Base-by-base conservation (phyloP, 805 yeast species). In the Candida morakotiae region DNA sequence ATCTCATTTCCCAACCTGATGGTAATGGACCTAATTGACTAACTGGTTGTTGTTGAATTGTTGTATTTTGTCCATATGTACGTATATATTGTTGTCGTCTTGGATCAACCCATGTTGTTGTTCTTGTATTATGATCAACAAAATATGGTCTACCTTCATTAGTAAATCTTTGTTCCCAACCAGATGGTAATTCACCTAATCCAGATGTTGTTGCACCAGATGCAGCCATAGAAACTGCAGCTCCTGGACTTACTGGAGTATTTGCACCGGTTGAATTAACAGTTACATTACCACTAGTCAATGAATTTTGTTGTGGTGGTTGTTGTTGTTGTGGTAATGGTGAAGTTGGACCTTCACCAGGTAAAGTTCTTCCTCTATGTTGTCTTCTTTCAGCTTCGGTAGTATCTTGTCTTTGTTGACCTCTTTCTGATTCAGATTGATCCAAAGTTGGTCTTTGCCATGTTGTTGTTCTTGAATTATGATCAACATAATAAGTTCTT, bases 81-180 rank as follows among this genome's bases (percentile, higher is more conserved):
- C 97, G 83, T 52, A 93, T 93, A 62, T 87, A 93, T 68, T 93
- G 99, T 66, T 93, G 98, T 64, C 98, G 81, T 65, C 99, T 79
- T 47, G 99, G 99, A 62, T 93, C 99, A 32, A 93, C 99, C 99
- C 99, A 93, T 9, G 99, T 93, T 3, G 99, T 93, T 1, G 99
- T 93, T 62, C 99, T 78, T n/a, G 98, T 93, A 62, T 93, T 93
- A 67, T 93, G 99, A 62, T 93, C 99, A 34, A 93, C 98, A 60
- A 89, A 93, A 65, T 93, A 93, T 6, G 98, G 94, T 58, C 98
- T 79, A 27, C 98, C 99, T 64, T 93, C 98, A 19, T 95, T 95
- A 5, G 99, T 93, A 53, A 85, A 84, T 47, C 99, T 74, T 67
- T 91, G 98, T 65, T 93, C 99, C 99, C 99, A 93, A 28, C 98